Conservation (phyloP, 78 protist species). For the Chrysochromulina tobinii region DNA sequence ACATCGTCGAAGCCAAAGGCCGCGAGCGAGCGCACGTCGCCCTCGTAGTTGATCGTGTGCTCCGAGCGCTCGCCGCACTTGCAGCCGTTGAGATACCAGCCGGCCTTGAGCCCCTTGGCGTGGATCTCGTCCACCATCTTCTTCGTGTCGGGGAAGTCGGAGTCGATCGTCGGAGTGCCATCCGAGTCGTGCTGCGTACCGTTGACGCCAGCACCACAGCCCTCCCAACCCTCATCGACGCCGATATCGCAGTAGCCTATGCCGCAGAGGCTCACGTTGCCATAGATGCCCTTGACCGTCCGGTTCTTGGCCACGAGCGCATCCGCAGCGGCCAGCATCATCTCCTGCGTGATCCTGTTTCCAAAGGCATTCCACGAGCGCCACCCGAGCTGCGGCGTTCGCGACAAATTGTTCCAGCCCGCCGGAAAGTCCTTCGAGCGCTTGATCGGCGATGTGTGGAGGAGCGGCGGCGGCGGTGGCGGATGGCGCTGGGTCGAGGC, state of each 20-base stretch:
- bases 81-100: slow-evolving; percentile 47
- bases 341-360: not conserved
- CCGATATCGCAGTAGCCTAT: slow-evolving; percentile 48
- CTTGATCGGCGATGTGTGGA: too few species aligned
- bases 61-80: slow-evolving; percentile 1
- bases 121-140: not conserved
- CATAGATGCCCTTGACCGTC: not conserved
- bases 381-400: slow-evolving; percentile 52
- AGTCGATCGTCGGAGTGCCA: not conserved
- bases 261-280: not conserved
- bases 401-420: not conserved
- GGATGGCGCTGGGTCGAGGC: too few species aligned
- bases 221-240: slow-evolving; percentile 59
- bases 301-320: not conserved
- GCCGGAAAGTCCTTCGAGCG: not conserved
- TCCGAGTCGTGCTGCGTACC: not conserved
- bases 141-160: not conserved
- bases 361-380: slow-evolving; percentile 42
- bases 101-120: not conserved
- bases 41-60: not conserved
- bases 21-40: not conserved
- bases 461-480: too few species aligned
- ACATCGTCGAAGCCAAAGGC: slow-evolving; percentile 41
- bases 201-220: slow-evolving; percentile 7
- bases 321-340: not conserved